phyloP scores from a whole-genome alignment of 371 early-diverging fungal genomes.

The Sanchytrium tribonematis region DNA sequence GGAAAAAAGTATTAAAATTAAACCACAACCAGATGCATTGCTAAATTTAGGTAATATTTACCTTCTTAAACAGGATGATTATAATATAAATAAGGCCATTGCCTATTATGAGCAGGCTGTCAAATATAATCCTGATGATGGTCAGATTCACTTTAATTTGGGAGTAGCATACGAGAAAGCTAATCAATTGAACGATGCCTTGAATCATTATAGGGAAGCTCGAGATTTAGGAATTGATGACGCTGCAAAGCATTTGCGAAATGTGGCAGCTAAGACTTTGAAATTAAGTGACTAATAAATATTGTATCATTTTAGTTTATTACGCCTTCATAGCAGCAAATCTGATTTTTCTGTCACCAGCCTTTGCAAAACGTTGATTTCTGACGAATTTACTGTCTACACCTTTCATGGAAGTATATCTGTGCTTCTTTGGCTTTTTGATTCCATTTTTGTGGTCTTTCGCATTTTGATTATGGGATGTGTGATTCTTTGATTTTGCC shows the following conservation, averaged over 20 bases:
- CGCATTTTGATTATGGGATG: slow-evolving; percentile 16
- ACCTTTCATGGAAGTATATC: not conserved
- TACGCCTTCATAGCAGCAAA: slow-evolving; percentile 53
- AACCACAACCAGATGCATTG: slow-evolving; percentile 46
- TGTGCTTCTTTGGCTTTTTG: slow-evolving; percentile 8
- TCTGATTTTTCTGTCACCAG: slow-evolving; percentile 34
- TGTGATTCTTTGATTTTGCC: slow-evolving; percentile 21
- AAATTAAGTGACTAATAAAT: too few relatives aligned
- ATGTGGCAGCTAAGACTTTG: too few relatives aligned
- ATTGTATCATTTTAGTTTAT: too few relatives aligned
- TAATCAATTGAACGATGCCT: slow-evolving; percentile 33
- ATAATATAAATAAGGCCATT: slow-evolving; percentile 25
- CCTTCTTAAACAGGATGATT: slow-evolving; percentile 28
- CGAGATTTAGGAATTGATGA: slow-evolving; percentile 25
- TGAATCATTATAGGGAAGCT: slow-evolving; percentile 32
- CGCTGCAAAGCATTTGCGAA: slow-evolving; percentile 25
- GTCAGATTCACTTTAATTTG: slow-evolving; percentile 41
- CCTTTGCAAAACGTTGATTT: slow-evolving; percentile 1
- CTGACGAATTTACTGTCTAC: slow-evolving; percentile 3
- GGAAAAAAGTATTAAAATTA: too few relatives aligned
- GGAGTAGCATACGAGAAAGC: slow-evolving; percentile 40
- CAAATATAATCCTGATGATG: slow-evolving; percentile 33
- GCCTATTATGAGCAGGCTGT: slow-evolving; percentile 35
- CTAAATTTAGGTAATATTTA: slow-evolving; percentile 51
- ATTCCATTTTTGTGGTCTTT: slow-evolving; percentile 18